These are phyloP conservation scores for Teunomyces pallodes DNA, from an alignment of 805 yeast species.

Conservation along the genomic window DNA sequence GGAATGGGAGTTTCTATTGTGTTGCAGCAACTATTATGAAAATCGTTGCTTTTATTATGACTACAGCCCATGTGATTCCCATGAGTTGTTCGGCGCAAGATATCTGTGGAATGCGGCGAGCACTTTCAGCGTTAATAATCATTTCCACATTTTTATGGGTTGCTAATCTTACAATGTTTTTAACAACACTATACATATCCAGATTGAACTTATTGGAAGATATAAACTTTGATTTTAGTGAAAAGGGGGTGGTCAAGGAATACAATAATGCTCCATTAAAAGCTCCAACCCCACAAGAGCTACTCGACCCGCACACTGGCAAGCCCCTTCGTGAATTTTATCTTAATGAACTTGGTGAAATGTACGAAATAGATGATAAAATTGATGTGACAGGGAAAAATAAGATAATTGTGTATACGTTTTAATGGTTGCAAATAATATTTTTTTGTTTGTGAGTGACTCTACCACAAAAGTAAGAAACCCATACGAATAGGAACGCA, in stretches of 20 bases:
- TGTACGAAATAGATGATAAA: conserved; percentile 20
- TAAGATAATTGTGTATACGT: conserved; percentile 30
- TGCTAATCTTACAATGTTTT: conserved; percentile 33
- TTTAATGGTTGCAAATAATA: conserved; percentile 7
- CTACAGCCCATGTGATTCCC: conserved; percentile 26
- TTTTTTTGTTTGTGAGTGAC: neutral
- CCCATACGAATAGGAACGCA: neutral
- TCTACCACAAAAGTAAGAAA: neutral
- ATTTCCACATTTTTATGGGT: conserved; percentile 40
- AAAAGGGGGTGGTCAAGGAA: conserved; percentile 8
- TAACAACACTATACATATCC: conserved; percentile 39
- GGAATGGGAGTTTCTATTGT: conserved; percentile 43
- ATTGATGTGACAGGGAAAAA: conserved; percentile 20
- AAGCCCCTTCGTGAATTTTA: conserved; percentile 25
- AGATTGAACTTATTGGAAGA: conserved; percentile 31
- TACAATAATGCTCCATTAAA: conserved; percentile 4
- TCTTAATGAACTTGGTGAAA: conserved; percentile 29
- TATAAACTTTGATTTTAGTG: conserved; percentile 30
- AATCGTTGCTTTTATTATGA: conserved; percentile 33
- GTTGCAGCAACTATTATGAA: conserved; percentile 31
- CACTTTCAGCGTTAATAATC: conserved; percentile 36
- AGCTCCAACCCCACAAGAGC: neutral
- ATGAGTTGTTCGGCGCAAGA: conserved; percentile 16
- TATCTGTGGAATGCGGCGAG: conserved; percentile 32
- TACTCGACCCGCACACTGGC: conserved; percentile 10